Base-by-base conservation (phyloP, 306 rosid genomes). In the Senna siamea region DNA sequence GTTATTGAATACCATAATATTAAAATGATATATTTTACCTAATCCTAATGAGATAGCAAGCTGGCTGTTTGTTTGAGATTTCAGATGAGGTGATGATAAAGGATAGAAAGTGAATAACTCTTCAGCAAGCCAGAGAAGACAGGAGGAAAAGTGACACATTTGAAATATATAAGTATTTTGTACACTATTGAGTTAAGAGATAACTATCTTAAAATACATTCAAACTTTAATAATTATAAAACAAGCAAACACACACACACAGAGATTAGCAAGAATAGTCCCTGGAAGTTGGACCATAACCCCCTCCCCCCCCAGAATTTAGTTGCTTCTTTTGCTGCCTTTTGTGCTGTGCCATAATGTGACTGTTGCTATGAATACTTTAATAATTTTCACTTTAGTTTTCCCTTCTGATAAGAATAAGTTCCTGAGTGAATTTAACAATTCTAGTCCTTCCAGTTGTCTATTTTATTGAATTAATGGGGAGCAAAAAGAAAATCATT, bases 391-490 rank as follows among this genome's bases (percentile, higher is more conserved):
- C 20, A 26, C 57, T 12, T 17, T 43, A 11, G 44, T 26, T 57
- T 12, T 43, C 57, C 19, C 53, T 28, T 38, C 61, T 40, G 50
- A 53, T 41, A 26, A 40, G 66, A 75, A 23, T 55, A n/a, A 38
- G 48, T 20, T 41, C 56, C 38, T 15, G 18, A 26, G 37, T 56
- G 10, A 67, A 14, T 58, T 35, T 68, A 26, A 46, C 52, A 56
- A 46, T 59, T 67, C n/a, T 11, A 34, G 61, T 67, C 52, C 60
- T 43, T 38, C 46, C 41, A 67, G 13, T 38, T 57, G 64, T 55
- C 44, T 17, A 4, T 38, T 11, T 34, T 73, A 13, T 26, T 34
- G 32, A 30, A 66, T 30, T 68, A 58, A 32, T 51, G 35, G 37
- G 61, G 32, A 22, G 26, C 34, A 32, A 22, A 10, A 32, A 15